Base-by-base conservation (phyloP, 2,329 filamentous ascomycete genomes). In the Tolypocladium guangdongense region DNA sequence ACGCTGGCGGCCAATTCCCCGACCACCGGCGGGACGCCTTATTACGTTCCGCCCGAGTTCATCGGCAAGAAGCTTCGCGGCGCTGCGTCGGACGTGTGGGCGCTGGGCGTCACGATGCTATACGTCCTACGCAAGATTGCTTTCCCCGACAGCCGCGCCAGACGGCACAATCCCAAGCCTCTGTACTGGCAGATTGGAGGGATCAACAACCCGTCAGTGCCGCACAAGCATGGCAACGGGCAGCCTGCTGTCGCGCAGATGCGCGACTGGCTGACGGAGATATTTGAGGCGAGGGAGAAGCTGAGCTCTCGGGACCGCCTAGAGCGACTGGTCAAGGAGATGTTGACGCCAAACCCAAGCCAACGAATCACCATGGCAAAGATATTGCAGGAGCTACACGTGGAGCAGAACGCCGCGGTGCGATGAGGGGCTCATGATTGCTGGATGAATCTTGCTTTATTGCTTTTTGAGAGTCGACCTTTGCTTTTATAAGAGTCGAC, bases 31-130 rank as follows among this genome's bases (percentile, higher is more conserved):
- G 80, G 80, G 50, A 83, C 80, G 16, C 80, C 80, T 14, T 83
- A 81, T 66, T 83, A 83, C 61, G 73, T 83, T 22, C 79, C 80
- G 1, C 80, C 80, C 24, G 80, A 83, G 63, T 83, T 81, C 62
- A 80, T 83, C 55, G 77, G 75, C 14, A 68, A 71, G 51, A 78
- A 76, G 63, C 68, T 73, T 48, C 78, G 80, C 35, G 80, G 80
- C 4, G 64, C 75, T 4, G 68, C 78, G 2, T 80, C 78, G 33
- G 80, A 83, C 58, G 78, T 82, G 10, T 83, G 80, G 79, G 80
- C 78, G 0, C 66, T 83, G 33, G 80, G 80, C 47, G 71, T 83
- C 50, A 81, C 78, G 33, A 82, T 83, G 79, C 71, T 83, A 22
- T 83, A 83, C 57, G 74, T 80, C 5, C 64, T 83, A 52, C 70